These are phyloP conservation scores for Austroboletus rostrupii DNA, from an alignment of 1,284 basidiomycete species.

Conservation along the genomic window DNA sequence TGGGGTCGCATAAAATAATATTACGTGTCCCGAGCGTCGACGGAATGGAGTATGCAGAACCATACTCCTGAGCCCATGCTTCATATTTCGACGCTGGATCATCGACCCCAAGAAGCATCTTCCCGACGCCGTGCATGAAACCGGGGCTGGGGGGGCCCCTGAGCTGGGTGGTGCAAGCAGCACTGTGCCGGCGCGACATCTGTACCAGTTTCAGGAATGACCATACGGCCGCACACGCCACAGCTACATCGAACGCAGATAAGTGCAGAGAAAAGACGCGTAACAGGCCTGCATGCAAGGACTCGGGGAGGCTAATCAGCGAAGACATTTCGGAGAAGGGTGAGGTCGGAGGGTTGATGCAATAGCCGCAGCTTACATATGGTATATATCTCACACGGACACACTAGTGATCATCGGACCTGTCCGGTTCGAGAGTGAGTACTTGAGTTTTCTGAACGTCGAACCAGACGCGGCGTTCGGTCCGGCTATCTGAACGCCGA, in stretches of 20 bases:
- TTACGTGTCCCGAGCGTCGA: constrained; percentile 36
- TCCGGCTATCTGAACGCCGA: no score
- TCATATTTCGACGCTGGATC: constrained; percentile 17
- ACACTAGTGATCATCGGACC: no score
- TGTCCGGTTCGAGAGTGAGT: no score
- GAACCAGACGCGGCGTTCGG: no score
- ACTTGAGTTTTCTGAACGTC: no score
- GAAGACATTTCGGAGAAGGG: no score
- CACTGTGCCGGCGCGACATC: constrained; percentile 2
- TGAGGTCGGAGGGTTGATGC: no score
- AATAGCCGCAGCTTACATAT: no score
- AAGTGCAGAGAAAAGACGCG: no score
- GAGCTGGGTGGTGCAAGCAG: constrained; percentile 13
- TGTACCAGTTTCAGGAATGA: background rate
- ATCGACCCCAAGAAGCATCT: background rate
- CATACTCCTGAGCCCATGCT: constrained; percentile 25
- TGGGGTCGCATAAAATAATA: constrained; percentile 49
- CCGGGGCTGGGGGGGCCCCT: constrained; percentile 18
- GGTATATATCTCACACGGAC: no score
- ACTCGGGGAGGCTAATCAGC: no score
- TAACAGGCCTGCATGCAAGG: no score
- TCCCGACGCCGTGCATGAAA: constrained; percentile 17
- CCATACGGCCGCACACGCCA: background rate
- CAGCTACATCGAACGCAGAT: background rate
- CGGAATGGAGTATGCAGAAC: constrained; percentile 41